Percentiles rank a stretch among this genome's conserved stretches.
Conservation (phyloP, 2,329 filamentous ascomycete genomes). For the Cordyceps militaris region DNA sequence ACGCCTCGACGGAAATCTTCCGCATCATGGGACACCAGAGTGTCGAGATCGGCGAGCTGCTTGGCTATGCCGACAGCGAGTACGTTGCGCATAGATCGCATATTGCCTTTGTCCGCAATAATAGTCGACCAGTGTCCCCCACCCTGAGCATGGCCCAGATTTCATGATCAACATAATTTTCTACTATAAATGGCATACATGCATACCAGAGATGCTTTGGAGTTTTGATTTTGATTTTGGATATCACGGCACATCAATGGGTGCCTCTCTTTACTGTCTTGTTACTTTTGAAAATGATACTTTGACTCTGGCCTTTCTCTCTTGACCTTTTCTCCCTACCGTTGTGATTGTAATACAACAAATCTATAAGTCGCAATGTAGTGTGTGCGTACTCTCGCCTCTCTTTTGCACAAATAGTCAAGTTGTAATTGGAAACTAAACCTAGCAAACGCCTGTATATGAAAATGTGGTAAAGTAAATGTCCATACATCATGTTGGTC, state of each 20-base stretch:
- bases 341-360: neutral
- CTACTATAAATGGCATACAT: slow-evolving; percentile 4
- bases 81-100: slow-evolving; percentile 88
- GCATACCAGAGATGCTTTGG: slow-evolving; percentile 6
- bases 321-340: neutral
- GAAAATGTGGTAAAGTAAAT: slow-evolving; percentile 6
- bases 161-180: neutral
- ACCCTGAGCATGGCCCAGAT: slow-evolving; percentile 18
- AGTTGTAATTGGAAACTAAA: neutral
- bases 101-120: slow-evolving; percentile 62
- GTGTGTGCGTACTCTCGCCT: too few relatives aligned
- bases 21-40: slow-evolving; percentile 81
- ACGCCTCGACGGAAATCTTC: slow-evolving; percentile 75
- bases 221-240: slow-evolving; percentile 3
- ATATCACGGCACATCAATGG: neutral
- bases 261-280: neutral
- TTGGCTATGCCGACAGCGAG: slow-evolving; percentile 92
- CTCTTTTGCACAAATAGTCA: neutral
- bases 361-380: neutral
- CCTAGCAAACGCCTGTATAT: slow-evolving; percentile 8
- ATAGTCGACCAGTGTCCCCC: slow-evolving; percentile 48
- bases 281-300: slow-evolving; percentile 1
- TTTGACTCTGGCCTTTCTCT: neutral
- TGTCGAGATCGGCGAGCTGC: slow-evolving; percentile 66
- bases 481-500: slow-evolving; percentile 1